A percentile compares a stretch with the other conserved stretches of the same genome.
phyloP scores from a whole-genome alignment of 2,329 filamentous ascomycete species.

The Sordariomycetes sp. region DNA sequence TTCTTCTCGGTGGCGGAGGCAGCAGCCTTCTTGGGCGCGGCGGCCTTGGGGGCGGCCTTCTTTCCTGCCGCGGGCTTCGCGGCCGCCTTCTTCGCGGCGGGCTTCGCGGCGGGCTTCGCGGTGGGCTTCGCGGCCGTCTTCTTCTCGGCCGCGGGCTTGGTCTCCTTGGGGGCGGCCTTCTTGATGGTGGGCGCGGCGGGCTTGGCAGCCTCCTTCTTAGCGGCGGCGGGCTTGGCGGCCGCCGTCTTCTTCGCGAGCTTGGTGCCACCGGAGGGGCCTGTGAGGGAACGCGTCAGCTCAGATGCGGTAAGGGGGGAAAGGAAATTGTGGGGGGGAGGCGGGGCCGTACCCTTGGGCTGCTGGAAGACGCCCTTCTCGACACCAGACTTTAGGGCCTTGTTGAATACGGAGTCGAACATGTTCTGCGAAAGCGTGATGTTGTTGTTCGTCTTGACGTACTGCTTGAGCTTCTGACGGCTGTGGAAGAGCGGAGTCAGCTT shows the following conservation, averaged over 20 bases:
- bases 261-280: constrained; percentile 75
- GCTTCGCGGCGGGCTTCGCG: constrained; percentile 82
- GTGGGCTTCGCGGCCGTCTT: constrained; percentile 67
- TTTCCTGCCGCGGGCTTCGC: constrained; percentile 11
- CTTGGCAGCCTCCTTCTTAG: constrained; percentile 17
- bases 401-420: constrained; percentile 64
- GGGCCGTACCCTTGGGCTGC: constrained; percentile 72
- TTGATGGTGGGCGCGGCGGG: constrained; percentile 9
- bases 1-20: constrained; percentile 27
- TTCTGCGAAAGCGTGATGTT: constrained; percentile 28
- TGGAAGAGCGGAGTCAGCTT: background rate
- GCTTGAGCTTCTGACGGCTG: constrained; percentile 48
- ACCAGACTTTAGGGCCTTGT: constrained; percentile 69
- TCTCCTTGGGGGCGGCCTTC: constrained; percentile 12
- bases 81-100: constrained; percentile 59
- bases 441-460: constrained; percentile 45
- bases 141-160: constrained; percentile 13
- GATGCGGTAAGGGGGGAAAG: constrained; percentile 9
- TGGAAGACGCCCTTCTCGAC: constrained; percentile 79
- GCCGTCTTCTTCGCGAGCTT: constrained; percentile 75
- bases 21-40: constrained; percentile 10
- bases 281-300: background rate
- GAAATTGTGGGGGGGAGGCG: background rate
- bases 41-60: constrained; percentile 18
- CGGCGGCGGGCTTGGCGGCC: constrained; percentile 10